Evolutionary conservation across 352 stramenopile genomes (phyloP).

Genomic region (Pilasporangium apinafurcum): DNA sequence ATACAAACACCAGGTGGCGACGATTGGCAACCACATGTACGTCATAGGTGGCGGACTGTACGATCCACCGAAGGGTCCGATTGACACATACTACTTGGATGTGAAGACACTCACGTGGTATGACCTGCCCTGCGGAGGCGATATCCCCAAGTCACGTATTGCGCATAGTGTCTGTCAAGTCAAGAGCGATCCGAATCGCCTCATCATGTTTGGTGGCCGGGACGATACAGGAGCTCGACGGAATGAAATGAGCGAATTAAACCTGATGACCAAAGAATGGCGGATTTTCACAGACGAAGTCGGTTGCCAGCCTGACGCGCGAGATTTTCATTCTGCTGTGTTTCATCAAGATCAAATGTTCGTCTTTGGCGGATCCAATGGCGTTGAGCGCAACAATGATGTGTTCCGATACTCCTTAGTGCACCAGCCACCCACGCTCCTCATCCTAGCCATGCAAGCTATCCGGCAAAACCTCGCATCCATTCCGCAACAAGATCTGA

Average conservation of each 20-base stretch:
- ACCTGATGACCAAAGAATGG: slow-evolving; percentile 59
- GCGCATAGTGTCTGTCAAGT: slow-evolving; percentile 69
- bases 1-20: slow-evolving; percentile 82
- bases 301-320: slow-evolving; percentile 59
- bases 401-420: slow-evolving; percentile 61
- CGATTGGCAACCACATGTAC: slow-evolving; percentile 68
- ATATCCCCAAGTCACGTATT: slow-evolving; percentile 68
- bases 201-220: slow-evolving; percentile 78
- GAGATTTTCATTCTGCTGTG: slow-evolving; percentile 77
- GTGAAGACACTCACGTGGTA: slow-evolving; percentile 65
- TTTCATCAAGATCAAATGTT: slow-evolving; percentile 74
- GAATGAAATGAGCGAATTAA: slow-evolving; percentile 66
- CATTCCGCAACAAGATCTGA: slow-evolving; percentile 29
- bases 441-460: slow-evolving; percentile 67
- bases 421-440: slow-evolving; percentile 53
- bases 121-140: slow-evolving; percentile 48
- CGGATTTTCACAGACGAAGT: slow-evolving; percentile 51
- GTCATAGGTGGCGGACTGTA: slow-evolving; percentile 74
- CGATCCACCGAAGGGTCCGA: slow-evolving; percentile 72
- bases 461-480: slow-evolving; percentile 38
- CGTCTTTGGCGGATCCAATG: slow-evolving; percentile 79
- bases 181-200: slow-evolving; percentile 28
- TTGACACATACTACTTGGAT: slow-evolving; percentile 76
- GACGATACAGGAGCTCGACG: slow-evolving; percentile 62
- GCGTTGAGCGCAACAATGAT: slow-evolving; percentile 79